Evolutionary conservation across 78 protist genomes (phyloP).

Genomic region (Dictyostelium capitatum): DNA sequence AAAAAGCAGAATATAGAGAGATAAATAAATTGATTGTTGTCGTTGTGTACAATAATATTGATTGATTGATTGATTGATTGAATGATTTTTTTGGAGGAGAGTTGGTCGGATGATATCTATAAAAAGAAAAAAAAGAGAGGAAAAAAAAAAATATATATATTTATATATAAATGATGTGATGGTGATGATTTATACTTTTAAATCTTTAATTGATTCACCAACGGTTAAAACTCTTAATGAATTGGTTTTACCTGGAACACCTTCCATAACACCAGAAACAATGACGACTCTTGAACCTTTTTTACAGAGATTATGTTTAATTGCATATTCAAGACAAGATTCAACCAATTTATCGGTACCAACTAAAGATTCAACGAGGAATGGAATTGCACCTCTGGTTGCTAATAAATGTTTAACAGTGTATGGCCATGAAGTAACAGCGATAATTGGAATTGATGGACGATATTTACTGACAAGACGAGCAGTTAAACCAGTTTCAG

Average conservation of each 20-base stretch:
- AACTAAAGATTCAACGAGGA: conserved; percentile 60
- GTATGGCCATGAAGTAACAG: conserved; percentile 77
- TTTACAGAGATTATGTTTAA: conserved; percentile 61
- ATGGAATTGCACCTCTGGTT: conserved; percentile 80
- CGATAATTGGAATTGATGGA: conserved; percentile 82
- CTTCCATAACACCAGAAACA: conserved; percentile 79
- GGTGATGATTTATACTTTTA: conserved; percentile 1
- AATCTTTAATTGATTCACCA: conserved; percentile 42
- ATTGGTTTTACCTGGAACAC: conserved; percentile 83
- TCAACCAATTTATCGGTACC: conserved; percentile 78
- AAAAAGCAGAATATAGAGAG: too few species aligned
- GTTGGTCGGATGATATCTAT: too few species aligned
- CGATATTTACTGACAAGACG: conserved; percentile 84
- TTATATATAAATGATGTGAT: too few species aligned
- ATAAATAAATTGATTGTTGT: too few species aligned
- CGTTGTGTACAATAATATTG: too few species aligned
- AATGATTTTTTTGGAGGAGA: too few species aligned
- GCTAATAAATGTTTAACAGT: conserved; percentile 71
- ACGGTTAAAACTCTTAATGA: conserved; percentile 44
- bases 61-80: too few species aligned
- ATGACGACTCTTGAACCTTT: conserved; percentile 73
- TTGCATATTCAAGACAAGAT: conserved; percentile 58
- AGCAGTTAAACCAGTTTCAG: conserved; percentile 83
- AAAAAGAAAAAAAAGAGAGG: too few species aligned
- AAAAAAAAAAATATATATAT: too few species aligned